Evolutionary conservation across 1,139 yeast species (phyloP).

Genomic region (Pichia sp.): DNA sequence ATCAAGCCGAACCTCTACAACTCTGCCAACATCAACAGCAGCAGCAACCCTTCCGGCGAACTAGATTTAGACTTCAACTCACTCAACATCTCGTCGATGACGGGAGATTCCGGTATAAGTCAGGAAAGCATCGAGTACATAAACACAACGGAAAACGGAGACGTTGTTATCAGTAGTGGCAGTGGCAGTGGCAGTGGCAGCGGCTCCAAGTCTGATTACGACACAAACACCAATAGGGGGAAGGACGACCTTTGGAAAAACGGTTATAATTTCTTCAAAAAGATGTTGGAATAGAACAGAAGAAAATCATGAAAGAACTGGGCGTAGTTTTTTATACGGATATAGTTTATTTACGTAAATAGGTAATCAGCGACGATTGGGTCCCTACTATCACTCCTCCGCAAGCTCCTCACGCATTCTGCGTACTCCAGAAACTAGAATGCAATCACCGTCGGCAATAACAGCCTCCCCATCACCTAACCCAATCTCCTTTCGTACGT

Average conservation of each 20-base stretch:
- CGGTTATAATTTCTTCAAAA: constrained; percentile 36
- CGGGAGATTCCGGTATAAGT: not conserved
- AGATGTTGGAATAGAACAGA: constrained; percentile 12
- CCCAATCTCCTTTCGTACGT: constrained; percentile 35
- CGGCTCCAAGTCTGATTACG: constrained; percentile 4
- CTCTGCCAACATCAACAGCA: not conserved
- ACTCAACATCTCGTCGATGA: not conserved
- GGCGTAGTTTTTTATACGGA: not conserved
- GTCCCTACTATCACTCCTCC: not conserved
- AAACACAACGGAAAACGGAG: constrained; percentile 27
- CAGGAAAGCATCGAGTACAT: constrained; percentile 29
- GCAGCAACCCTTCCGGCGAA: not conserved
- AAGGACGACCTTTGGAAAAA: constrained; percentile 9
- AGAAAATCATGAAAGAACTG: too few relatives aligned
- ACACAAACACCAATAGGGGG: not conserved
- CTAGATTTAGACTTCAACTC: constrained; percentile 1
- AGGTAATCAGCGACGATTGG: not conserved
- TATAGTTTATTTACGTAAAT: not conserved
- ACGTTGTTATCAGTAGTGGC: constrained; percentile 20
- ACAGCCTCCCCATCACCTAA: constrained; percentile 35
- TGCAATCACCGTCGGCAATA: constrained; percentile 63
- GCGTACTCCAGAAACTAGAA: constrained; percentile 63
- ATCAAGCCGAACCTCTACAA: constrained; percentile 1
- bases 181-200: not conserved
- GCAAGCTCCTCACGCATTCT: constrained; percentile 33